Conservation (phyloP, 208 protist species). For the Leishmania major region DNA sequence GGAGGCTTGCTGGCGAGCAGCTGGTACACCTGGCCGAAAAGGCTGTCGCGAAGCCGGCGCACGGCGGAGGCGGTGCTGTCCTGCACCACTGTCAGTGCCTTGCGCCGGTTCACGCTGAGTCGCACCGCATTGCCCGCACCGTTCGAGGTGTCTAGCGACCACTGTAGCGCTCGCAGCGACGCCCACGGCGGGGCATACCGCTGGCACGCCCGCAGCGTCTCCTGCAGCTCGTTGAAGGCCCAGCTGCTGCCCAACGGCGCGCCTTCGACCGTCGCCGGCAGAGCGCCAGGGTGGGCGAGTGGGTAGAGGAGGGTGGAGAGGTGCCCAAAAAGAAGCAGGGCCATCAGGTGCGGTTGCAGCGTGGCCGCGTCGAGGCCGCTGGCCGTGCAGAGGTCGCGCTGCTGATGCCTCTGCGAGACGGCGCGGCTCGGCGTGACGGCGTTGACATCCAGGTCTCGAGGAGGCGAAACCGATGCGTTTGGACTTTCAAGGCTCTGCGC, state of each 20-base stretch:
- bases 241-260: constrained; percentile 19
- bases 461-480: background rate
- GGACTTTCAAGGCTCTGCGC: background rate
- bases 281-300: constrained; percentile 28
- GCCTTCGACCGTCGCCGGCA: constrained; percentile 33
- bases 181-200: constrained; percentile 42
- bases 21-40: constrained; percentile 90
- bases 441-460: background rate
- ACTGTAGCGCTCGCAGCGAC: constrained; percentile 44
- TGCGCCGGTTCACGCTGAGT: constrained; percentile 84
- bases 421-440: background rate
- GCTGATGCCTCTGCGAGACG: constrained; percentile 16
- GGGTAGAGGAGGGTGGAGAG: constrained; percentile 36
- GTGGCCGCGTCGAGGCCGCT: constrained; percentile 20
- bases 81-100: constrained; percentile 67
- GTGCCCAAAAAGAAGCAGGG: constrained; percentile 30
- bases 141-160: constrained; percentile 52
- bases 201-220: constrained; percentile 28
- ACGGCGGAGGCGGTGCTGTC: constrained; percentile 37
- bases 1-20: constrained; percentile 62
- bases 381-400: constrained; percentile 23
- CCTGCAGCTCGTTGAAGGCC: constrained; percentile 16
- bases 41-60: constrained; percentile 60
- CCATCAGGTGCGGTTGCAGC: constrained; percentile 22
- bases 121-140: constrained; percentile 60